These are phyloP conservation scores for Ormosia semicastrata DNA, from an alignment of 306 rosid species.

Conservation along the genomic window DNA sequence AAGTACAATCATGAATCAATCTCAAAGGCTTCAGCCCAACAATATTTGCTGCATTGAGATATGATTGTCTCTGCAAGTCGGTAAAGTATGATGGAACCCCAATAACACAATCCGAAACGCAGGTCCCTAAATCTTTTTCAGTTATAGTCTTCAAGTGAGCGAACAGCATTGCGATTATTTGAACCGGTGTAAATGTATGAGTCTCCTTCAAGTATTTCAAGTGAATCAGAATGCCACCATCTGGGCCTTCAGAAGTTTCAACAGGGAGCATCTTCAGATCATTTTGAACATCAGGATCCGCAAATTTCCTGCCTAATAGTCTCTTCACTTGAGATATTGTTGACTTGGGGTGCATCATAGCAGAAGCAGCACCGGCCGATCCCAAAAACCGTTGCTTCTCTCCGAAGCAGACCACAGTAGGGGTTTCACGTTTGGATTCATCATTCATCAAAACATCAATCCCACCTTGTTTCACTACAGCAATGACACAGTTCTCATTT, in stretches of 20 bases:
- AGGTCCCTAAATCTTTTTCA: slow-evolving; percentile 57
- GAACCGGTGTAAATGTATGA: slow-evolving; percentile 65
- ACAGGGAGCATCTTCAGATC: slow-evolving; percentile 60
- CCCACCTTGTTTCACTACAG: slow-evolving; percentile 88
- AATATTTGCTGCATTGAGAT: slow-evolving; percentile 74
- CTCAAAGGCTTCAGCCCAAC: slow-evolving; percentile 85
- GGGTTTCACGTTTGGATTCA: slow-evolving; percentile 93
- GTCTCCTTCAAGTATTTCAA: slow-evolving; percentile 58
- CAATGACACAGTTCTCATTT: slow-evolving; percentile 91
- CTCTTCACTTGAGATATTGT: slow-evolving; percentile 89
- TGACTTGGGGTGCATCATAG: slow-evolving; percentile 76
- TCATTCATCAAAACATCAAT: slow-evolving; percentile 85
- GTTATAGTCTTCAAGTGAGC: slow-evolving; percentile 69
- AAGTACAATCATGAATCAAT: slow-evolving; percentile 92
- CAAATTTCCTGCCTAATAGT: slow-evolving; percentile 61
- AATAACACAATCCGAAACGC: slow-evolving; percentile 78
- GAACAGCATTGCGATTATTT: slow-evolving; percentile 82
- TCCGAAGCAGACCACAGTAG: slow-evolving; percentile 77
- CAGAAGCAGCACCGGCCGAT: slow-evolving; percentile 88
- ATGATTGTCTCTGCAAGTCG: slow-evolving; percentile 81
- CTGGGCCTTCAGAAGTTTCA: slow-evolving; percentile 60
- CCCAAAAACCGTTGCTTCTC: slow-evolving; percentile 96
- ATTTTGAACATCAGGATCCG: slow-evolving; percentile 57
- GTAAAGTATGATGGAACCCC: slow-evolving; percentile 89
- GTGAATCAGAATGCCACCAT: slow-evolving; percentile 76